Evolutionary conservation across 2,329 filamentous ascomycete species (phyloP), one percentile per base, ranked within the genome.

Genomic region (Pseudogymnoascus sp.): DNA sequence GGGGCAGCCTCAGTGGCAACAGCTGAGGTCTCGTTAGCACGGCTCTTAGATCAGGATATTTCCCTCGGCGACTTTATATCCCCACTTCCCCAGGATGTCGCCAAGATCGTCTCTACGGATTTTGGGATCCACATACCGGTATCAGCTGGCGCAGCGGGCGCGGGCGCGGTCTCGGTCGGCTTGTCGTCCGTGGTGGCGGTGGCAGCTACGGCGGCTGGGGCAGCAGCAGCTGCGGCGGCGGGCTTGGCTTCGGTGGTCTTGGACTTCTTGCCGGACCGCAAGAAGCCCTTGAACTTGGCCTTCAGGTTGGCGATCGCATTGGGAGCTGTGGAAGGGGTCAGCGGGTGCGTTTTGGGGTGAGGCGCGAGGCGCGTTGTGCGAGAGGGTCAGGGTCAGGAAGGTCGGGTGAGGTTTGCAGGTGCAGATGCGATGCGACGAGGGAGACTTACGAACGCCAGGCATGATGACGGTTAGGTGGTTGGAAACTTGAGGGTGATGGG

Each of bases 361-460:
- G 34, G 37, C 13, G 34, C 19, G 23, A 19, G 34, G 7, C 34
- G 60, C 37, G 19, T 37, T 16, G 31, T 23, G 31, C 8, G 23
- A 31, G 25, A 63, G 19, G 7, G 25, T n/a, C n/a, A 63, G 19
- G 7, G 25, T n/a, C n/a, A 5, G 19, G 36, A 43, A 63, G 21
- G 62, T 51, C 39, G 57, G 62, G 43, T 45, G 21, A 60, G 31
- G 25, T 64, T 48, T 16, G 34, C 19, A 6, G 64, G 64, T 37
- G 62, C 45, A 11, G 8, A 54, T 36, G 54, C 36, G 8, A 54
- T 36, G 54, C 36, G 43, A 61, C 23, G 39, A 34, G 39, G 43
- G 31, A n/a, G 21, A 71, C 71, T 71, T 69, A 72, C 71, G 71
- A 63, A 72, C 66, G 63, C 70, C 71, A 63, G 70, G 70, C 69